Conservation (phyloP, 2,329 filamentous ascomycete species). For the Plectosphaerella sp. region DNA sequence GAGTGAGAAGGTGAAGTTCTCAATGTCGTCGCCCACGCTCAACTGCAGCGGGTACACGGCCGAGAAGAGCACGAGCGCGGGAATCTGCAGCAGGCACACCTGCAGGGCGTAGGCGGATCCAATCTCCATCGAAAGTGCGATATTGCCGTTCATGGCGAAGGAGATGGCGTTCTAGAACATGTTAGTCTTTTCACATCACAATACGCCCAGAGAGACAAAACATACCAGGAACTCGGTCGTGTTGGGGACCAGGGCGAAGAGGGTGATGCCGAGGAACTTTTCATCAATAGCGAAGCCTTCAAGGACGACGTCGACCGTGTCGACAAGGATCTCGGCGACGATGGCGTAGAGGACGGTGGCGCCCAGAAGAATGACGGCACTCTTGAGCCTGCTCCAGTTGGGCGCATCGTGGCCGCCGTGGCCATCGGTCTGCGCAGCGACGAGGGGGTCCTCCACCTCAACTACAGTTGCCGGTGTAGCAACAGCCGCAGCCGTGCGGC, state of each 20-base stretch:
- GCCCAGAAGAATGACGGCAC: slow-evolving; percentile 78
- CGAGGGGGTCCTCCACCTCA: slow-evolving; percentile 38
- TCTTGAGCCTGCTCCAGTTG: slow-evolving; percentile 94
- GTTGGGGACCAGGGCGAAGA: slow-evolving; percentile 96
- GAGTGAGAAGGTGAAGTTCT: slow-evolving; percentile 64
- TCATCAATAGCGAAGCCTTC: slow-evolving; percentile 89
- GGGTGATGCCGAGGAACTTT: slow-evolving; percentile 93
- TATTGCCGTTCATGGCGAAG: slow-evolving; percentile 99
- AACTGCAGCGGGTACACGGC: slow-evolving; percentile 59
- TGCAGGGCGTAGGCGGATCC: slow-evolving; percentile 95
- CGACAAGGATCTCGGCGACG: slow-evolving; percentile 93
- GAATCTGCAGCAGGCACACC: slow-evolving; percentile 91
- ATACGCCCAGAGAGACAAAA: slow-evolving; percentile 6
- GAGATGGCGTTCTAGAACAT: slow-evolving; percentile 83
- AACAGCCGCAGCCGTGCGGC: slow-evolving; percentile 32
- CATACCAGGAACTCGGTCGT: slow-evolving; percentile 93
- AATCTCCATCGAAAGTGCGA: slow-evolving; percentile 98
- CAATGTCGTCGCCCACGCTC: slow-evolving; percentile 31
- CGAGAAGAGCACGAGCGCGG: slow-evolving; percentile 86
- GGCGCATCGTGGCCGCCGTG: slow-evolving; percentile 91
- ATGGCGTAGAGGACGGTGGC: slow-evolving; percentile 93
- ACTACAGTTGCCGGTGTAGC: slow-evolving; percentile 19
- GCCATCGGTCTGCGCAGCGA: slow-evolving; percentile 22
- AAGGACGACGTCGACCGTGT: slow-evolving; percentile 94
- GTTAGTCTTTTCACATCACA: not conserved